Conservation (phyloP, 2,329 filamentous ascomycete genomes). For the Neodidymelliopsis sp. region DNA sequence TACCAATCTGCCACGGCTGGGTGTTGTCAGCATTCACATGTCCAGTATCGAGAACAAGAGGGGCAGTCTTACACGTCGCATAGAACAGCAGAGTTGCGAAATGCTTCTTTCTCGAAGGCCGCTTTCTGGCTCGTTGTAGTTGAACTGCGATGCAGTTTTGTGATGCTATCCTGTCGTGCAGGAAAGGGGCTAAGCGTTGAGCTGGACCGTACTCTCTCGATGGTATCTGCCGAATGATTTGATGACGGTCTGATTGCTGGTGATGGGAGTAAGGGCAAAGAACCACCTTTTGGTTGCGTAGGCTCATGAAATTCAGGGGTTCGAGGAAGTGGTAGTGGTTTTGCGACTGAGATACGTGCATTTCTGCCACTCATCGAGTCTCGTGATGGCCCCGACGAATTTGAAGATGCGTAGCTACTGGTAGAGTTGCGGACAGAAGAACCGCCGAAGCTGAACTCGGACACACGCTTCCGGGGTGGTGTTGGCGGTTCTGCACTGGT, state of each 20-base stretch:
- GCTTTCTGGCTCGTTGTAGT: conserved; percentile 45
- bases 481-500: not conserved
- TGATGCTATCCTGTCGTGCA: conserved; percentile 26
- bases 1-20: conserved; percentile 48
- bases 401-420: conserved; percentile 87
- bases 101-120: conserved; percentile 52
- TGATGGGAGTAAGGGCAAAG: conserved; percentile 32
- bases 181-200: conserved; percentile 32
- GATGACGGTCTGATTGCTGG: conserved; percentile 32
- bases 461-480: conserved; percentile 29
- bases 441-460: conserved; percentile 55
- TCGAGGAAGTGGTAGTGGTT: conserved; percentile 15
- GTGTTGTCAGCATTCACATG: not conserved
- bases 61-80: conserved; percentile 51
- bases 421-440: conserved; percentile 84
- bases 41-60: not conserved
- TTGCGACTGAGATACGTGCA: conserved; percentile 22
- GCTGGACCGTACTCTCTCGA: conserved; percentile 21
- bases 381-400: conserved; percentile 54
- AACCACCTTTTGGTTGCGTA: conserved; percentile 15
- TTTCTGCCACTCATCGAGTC: conserved; percentile 21
- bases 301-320: conserved; percentile 29
- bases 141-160: conserved; percentile 39
- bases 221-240: conserved; percentile 2
- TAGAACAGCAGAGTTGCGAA: conserved; percentile 54